Base-by-base conservation (phyloP, 768 basidiomycete species). In the Naganishia antarctica region DNA sequence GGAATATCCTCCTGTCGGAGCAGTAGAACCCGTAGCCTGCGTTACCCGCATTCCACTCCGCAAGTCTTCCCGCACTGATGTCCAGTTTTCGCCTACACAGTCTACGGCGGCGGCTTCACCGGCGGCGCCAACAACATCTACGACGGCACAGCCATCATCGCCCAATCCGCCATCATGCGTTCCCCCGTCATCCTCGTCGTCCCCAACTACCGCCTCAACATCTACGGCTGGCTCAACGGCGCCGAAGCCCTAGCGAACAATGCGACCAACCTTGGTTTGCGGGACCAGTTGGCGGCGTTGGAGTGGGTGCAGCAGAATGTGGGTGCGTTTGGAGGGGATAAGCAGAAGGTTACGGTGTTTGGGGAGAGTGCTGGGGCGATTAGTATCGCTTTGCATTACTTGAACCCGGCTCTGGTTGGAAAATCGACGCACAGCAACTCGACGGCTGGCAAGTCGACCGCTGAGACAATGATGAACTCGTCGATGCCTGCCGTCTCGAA, bases 281-380 rank as follows among this genome's bases (percentile, higher is more conserved):
- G 77, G 34, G 87, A 89, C 71, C 85, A 87, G 73, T 77, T 80
- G 0, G 77, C 80, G 32, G 85, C 85, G 0, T 74, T 89, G 0
- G 68, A 77, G 16, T 88, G 86, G 73, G 76, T 88, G 0, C 82
- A 86, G 66, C 78, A 84, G n/a, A 86, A 88, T 68, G 84, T 87
- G 18, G 81, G 78, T 3, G 80, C 81, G 2, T 88, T 88, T 69
- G 86, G 86, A 13, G 86, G 86, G 0, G 83, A 86, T 73, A 82
- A 83, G 15, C 67, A 75, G 13, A 86, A 82, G 79, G 82, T 85
- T 2, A 84, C 83, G 1, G 71, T 82, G 28, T 81, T 81, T 58
- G 85, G 84, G n/a, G 80, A 85, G 66, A 82, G 81, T 44, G 84
- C 84, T 0, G 84, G 84, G 6, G 82, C 84, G 21, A 81, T 84